phyloP scores from a whole-genome alignment of 2,329 filamentous ascomycete genomes.

The Cercospora beticola region DNA sequence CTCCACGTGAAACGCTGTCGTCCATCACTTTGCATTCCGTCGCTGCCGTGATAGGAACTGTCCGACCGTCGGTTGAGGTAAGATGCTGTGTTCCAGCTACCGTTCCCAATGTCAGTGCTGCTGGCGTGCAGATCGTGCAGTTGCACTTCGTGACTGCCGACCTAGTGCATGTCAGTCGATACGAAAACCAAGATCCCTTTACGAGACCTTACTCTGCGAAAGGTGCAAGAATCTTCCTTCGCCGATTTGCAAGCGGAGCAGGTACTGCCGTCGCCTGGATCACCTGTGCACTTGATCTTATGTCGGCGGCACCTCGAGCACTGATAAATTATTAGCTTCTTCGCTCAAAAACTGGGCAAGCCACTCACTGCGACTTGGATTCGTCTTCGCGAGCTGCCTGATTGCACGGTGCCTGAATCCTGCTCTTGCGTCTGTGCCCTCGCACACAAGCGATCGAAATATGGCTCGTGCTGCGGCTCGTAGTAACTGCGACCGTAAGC shows the following conservation, averaged over 20 bases:
- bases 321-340: conserved; percentile 47
- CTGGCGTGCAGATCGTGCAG: conserved; percentile 19
- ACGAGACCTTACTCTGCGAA: conserved; percentile 60
- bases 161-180: conserved; percentile 16
- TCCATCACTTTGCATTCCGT: conserved; percentile 15
- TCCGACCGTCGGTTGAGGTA: conserved; percentile 19
- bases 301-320: conserved; percentile 86
- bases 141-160: conserved; percentile 22
- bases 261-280: conserved; percentile 69
- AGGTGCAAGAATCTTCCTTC: conserved; percentile 66
- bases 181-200: neutral
- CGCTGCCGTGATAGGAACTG: conserved; percentile 16
- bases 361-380: conserved; percentile 54
- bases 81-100: conserved; percentile 11
- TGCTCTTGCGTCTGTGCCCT: conserved; percentile 36
- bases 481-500: conserved; percentile 31
- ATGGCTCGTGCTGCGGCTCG: conserved; percentile 29
- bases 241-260: conserved; percentile 81
- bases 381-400: conserved; percentile 47
- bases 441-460: conserved; percentile 23
- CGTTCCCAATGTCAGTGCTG: conserved; percentile 9
- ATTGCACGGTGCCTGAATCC: conserved; percentile 36
- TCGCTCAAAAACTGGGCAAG: neutral
- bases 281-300: conserved; percentile 93
- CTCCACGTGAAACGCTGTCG: conserved; percentile 30